Percentiles rank a stretch among this genome's conserved stretches.
phyloP scores from a whole-genome alignment of 2,329 filamentous ascomycete genomes.

The Colletotrichum gloeosporioides region DNA sequence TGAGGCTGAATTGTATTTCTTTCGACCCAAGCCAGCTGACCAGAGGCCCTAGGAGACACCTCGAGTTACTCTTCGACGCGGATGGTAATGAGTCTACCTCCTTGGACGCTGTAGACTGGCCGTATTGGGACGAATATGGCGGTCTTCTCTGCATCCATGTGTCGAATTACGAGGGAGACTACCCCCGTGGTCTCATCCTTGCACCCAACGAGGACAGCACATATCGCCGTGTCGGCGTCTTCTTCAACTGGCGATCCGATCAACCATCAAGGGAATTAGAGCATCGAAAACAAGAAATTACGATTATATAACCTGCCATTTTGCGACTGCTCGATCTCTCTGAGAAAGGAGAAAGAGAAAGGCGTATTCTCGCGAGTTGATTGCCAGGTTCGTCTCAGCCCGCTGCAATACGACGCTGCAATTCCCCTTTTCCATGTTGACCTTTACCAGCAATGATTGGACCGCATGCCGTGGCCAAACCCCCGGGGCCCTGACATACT shows the following conservation, averaged over 20 bases:
- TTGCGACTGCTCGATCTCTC: not conserved
- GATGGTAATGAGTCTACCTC: not conserved
- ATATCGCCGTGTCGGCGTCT: not conserved
- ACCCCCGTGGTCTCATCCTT: not conserved
- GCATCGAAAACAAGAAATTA: not conserved
- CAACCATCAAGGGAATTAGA: not conserved
- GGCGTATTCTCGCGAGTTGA: not conserved
- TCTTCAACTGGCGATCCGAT: not conserved
- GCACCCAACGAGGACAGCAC: not conserved
- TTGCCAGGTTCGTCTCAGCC: not conserved
- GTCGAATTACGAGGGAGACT: not conserved
- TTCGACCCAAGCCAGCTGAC: not conserved
- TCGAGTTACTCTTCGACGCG: not conserved
- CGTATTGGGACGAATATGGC: not conserved
- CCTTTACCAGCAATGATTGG: not conserved
- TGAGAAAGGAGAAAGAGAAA: not conserved
- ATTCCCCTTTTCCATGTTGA: not conserved
- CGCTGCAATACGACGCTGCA: not conserved
- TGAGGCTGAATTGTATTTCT: not conserved
- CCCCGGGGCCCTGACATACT: not conserved
- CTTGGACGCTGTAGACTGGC: not conserved
- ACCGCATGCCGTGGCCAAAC: not conserved
- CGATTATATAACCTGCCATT: not conserved
- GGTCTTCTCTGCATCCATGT: not conserved
- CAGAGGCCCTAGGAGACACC: not conserved